phyloP scores from a whole-genome alignment of 108 stramenopile genomes.

The Chaetoceros muelleri region DNA sequence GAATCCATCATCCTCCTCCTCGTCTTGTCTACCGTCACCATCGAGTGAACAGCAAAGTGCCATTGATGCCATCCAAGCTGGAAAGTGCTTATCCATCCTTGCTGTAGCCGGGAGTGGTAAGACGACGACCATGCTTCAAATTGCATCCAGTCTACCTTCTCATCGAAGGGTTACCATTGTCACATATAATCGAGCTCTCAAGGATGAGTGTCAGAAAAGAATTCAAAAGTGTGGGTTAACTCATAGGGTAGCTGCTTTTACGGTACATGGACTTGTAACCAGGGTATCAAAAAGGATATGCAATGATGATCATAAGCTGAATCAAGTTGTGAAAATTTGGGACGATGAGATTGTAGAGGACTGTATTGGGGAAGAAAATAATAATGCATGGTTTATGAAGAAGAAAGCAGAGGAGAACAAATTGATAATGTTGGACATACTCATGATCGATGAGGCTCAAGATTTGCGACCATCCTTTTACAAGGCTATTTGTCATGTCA shows the following conservation, averaged over 20 bases:
- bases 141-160: background rate
- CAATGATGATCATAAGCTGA: slow-evolving; percentile 1
- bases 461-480: slow-evolving; percentile 3
- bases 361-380: background rate
- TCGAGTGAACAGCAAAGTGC: background rate
- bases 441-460: slow-evolving; percentile 4
- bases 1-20: no score
- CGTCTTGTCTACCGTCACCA: background rate
- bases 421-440: background rate
- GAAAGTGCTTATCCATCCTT: background rate
- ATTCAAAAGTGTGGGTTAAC: background rate
- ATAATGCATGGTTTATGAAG: no score
- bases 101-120: background rate
- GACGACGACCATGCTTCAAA: slow-evolving; percentile 1
- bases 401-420: no score
- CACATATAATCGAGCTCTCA: slow-evolving; percentile 1
- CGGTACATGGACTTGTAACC: background rate
- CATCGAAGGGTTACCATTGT: background rate
- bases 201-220: background rate
- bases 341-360: background rate
- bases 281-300: background rate
- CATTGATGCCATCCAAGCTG: background rate
- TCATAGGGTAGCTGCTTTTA: background rate
- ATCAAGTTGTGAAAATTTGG: background rate
- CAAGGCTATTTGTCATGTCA: background rate